Evolutionary conservation across 305 asterid species (phyloP).

Genomic region (Solanum hybrid): DNA sequence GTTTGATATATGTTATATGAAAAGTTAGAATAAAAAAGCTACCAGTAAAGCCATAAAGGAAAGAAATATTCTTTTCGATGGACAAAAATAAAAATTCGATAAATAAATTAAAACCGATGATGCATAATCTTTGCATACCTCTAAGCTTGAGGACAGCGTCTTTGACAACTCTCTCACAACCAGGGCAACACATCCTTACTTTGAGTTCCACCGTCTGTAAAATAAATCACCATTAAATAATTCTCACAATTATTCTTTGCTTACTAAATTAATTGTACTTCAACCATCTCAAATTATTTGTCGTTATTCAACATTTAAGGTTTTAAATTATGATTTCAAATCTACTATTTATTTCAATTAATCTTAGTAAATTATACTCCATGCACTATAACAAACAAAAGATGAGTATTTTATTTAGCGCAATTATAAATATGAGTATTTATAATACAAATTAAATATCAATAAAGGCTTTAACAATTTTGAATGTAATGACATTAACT

Average conservation of each 20-base stretch:
- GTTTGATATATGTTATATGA: neutral
- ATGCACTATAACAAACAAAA: too few relatives aligned
- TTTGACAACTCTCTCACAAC: conserved; percentile 80
- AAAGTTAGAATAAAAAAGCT: too few relatives aligned
- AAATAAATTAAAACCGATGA: too few relatives aligned
- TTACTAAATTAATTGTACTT: neutral
- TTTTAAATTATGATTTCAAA: neutral
- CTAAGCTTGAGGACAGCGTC: conserved; percentile 69
- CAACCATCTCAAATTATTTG: neutral
- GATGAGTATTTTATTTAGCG: too few relatives aligned
- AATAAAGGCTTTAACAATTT: too few relatives aligned
- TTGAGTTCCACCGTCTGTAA: conserved; percentile 82
- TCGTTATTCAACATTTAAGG: neutral
- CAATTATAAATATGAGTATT: too few relatives aligned
- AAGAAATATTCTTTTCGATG: too few relatives aligned
- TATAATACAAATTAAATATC: too few relatives aligned
- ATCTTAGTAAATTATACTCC: neutral
- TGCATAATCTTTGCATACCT: conserved; percentile 22
- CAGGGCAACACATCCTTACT: conserved; percentile 94
- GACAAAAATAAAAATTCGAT: too few relatives aligned
- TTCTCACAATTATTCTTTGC: neutral
- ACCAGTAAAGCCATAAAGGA: too few relatives aligned
- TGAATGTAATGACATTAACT: too few relatives aligned
- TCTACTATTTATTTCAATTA: neutral
- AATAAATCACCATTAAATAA: neutral